These are phyloP conservation scores for Trichophaea hybrida DNA, from an alignment of 2,329 filamentous ascomycete genomes.

Conservation along the genomic window DNA sequence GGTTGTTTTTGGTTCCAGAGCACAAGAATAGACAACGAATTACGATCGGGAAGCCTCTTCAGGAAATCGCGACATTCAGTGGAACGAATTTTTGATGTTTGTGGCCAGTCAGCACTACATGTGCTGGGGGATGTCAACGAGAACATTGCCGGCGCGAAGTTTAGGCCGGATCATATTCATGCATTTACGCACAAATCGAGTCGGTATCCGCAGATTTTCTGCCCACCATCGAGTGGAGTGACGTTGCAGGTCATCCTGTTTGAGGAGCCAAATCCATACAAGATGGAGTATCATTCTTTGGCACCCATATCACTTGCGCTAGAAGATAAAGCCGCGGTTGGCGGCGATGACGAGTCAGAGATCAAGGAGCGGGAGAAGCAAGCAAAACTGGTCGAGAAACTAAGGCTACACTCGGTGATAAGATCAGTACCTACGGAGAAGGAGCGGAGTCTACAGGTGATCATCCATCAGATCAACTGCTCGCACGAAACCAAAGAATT, in stretches of 20 bases:
- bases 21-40: conserved; percentile 70
- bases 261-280: conserved; percentile 65
- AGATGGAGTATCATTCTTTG: conserved; percentile 94
- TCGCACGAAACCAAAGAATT: conserved; percentile 76
- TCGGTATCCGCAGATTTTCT: conserved; percentile 57
- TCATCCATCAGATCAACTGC: conserved; percentile 61
- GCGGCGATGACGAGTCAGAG: conserved; percentile 47
- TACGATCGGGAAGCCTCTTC: conserved; percentile 70
- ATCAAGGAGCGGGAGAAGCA: conserved; percentile 45
- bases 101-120: conserved; percentile 67
- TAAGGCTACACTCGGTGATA: conserved; percentile 74
- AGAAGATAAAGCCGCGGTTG: conserved; percentile 32
- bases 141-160: conserved; percentile 33
- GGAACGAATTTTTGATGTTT: conserved; percentile 66
- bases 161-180: conserved; percentile 57
- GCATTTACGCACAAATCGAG: conserved; percentile 39
- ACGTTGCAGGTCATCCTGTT: conserved; percentile 82
- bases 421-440: conserved; percentile 64
- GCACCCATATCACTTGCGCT: conserved; percentile 77
- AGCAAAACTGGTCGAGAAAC: conserved; percentile 62
- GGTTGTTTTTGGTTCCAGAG: conserved; percentile 13
- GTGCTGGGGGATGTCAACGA: conserved; percentile 74
- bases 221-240: conserved; percentile 46
- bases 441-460: conserved; percentile 63
- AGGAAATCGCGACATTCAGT: conserved; percentile 69